Percentiles rank a stretch among this genome's conserved stretches.
Evolutionary conservation across 2,329 filamentous ascomycete species (phyloP).

Genomic region (Diplodia sapinea): DNA sequence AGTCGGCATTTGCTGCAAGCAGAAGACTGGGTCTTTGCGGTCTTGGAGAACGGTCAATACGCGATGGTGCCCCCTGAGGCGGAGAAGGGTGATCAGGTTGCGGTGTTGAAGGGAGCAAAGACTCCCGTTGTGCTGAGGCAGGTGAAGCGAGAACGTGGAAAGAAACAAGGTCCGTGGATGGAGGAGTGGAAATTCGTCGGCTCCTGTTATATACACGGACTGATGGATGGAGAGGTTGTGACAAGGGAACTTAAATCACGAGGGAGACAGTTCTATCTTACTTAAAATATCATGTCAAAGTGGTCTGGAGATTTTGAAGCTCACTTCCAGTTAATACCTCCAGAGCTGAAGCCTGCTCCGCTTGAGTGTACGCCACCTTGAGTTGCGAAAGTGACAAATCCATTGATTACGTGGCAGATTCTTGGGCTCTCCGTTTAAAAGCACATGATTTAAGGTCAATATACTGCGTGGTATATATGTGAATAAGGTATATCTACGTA

Average conservation of each 20-base stretch:
- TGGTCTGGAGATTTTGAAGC: no score
- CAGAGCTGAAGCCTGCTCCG: no score
- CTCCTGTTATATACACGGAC: constrained; percentile 1
- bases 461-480: neutral
- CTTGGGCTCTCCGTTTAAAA: neutral
- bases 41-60: neutral
- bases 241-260: neutral
- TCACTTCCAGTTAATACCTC: no score
- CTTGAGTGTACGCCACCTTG: no score
- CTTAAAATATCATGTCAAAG: no score
- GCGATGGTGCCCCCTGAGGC: constrained; percentile 1
- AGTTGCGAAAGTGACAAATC: no score
- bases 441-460: no score
- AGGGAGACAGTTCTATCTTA: no score
- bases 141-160: neutral
- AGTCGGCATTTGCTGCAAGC: neutral
- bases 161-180: no score
- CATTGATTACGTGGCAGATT: no score
- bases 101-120: constrained; percentile 19
- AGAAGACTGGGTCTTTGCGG: neutral
- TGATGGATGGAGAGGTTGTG: constrained; percentile 28
- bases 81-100: constrained; percentile 9
- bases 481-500: neutral
- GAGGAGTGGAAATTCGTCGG: neutral
- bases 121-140: constrained; percentile 18